These are phyloP conservation scores for Sparassis latifolia DNA, from an alignment of 1,284 basidiomycete species.

Conservation along the genomic window DNA sequence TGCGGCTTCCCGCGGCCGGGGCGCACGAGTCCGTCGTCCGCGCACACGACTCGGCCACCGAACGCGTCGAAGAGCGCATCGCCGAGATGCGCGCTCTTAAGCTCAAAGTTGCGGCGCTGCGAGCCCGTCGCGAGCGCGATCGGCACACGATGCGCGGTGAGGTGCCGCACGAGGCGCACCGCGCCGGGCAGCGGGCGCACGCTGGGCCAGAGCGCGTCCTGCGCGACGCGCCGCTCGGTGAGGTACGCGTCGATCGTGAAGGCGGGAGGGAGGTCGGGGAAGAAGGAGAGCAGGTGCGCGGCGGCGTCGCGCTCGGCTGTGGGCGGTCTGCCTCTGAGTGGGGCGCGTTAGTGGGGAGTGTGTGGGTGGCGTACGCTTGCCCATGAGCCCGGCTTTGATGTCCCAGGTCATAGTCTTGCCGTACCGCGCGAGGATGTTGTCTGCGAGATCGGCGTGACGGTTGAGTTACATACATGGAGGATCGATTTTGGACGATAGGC, in stretches of 20 bases:
- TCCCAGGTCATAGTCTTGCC: conserved; percentile 78
- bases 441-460: conserved; percentile 26
- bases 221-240: conserved; percentile 43
- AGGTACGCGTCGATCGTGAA: conserved; percentile 57
- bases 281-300: conserved; percentile 63
- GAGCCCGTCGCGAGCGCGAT: conserved; percentile 76
- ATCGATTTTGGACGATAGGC: not conserved
- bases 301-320: conserved; percentile 62
- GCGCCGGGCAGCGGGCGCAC: conserved; percentile 65
- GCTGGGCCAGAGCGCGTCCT: conserved; percentile 61
- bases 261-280: conserved; percentile 51
- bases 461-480: not conserved
- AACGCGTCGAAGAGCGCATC: conserved; percentile 47
- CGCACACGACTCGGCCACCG: conserved; percentile 57
- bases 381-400: conserved; percentile 79
- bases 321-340: not conserved
- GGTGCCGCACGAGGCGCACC: conserved; percentile 56
- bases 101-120: conserved; percentile 51
- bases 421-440: conserved; percentile 65
- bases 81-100: conserved; percentile 54
- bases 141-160: conserved; percentile 57
- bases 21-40: conserved; percentile 46
- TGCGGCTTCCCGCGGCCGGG: conserved; percentile 52
- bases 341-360: not conserved
- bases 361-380: conserved; percentile 50